Base-by-base conservation (phyloP, 257 asterid genomes). In the Solanum chilense region DNA sequence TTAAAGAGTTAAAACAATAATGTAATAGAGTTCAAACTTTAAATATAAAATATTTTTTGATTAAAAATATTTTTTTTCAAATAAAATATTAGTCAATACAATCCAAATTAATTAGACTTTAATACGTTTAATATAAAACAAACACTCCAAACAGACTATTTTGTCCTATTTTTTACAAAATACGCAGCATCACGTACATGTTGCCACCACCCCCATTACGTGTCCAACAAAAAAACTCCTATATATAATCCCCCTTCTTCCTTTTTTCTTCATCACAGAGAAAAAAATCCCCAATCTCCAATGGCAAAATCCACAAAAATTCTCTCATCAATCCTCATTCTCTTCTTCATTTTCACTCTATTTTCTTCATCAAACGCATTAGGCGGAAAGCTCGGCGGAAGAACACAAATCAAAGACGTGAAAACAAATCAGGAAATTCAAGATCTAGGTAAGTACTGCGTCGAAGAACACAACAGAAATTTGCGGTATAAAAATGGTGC, bases 381-480 rank as follows among this genome's bases (percentile, higher is more conserved):
- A 80, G 87, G 87, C 2, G 80, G 60, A 39, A 83, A 62, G 11
- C 13, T 86, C 10, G 89, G 89, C 8, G 89, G 86, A n/a, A 82
- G 74, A 42, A 45, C 83, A 42, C 52, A 49, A 80, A 83, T 87
- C 23, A 21, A 52, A 29, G 78, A 87, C 56, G 89, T 82, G 62
- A 70, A 83, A 45, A 52, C 75, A 21, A 87, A 87, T 23, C 41
- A 69, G 15, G 74, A 87, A 78, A 60, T 87, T 69, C 89, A 87
- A 52, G 76, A 87, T 16, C 16, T 87, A 75, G 89, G 87, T 4
- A 87, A 45, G 23, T 82, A 47, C 31, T 82, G 87, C 14, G 84
- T 87, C 15, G 58, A 73, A 78, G 87, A 93, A 88, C 90, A 91
- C 92, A 92, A 93, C 85, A 88, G 85, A 33, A 86, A 27, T 82